phyloP scores from a whole-genome alignment of 352 stramenopile species.

The Phytophthora agathidicida region DNA sequence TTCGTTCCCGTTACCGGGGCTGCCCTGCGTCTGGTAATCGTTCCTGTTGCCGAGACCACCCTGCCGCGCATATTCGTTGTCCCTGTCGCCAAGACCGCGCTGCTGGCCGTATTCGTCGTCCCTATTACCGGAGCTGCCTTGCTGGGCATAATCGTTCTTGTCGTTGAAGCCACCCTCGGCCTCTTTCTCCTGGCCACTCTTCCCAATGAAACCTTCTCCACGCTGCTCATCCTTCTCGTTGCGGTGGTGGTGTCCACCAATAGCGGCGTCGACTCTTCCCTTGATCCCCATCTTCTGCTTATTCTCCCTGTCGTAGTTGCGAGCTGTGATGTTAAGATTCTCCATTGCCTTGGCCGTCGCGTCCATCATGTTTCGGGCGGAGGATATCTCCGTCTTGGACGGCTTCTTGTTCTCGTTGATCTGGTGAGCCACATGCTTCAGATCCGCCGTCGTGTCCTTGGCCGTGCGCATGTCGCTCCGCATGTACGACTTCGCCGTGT shows the following conservation, averaged over 20 bases:
- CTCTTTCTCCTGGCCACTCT: too few species aligned
- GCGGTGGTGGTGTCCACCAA: slow-evolving; percentile 19
- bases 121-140: too few species aligned
- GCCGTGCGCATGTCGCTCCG: slow-evolving; percentile 28
- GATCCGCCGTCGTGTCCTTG: slow-evolving; percentile 28
- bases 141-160: too few species aligned
- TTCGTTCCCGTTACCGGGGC: slow-evolving; percentile 1
- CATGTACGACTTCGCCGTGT: slow-evolving; percentile 34
- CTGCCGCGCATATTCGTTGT: too few species aligned
- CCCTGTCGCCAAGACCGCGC: too few species aligned
- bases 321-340: slow-evolving; percentile 17
- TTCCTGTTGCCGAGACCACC: slow-evolving; percentile 3
- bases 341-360: slow-evolving; percentile 26
- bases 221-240: slow-evolving; percentile 16
- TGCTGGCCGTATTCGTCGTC: too few species aligned
- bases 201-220: background rate
- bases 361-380: slow-evolving; percentile 28
- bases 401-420: slow-evolving; percentile 24
- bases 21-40: slow-evolving; percentile 5
- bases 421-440: slow-evolving; percentile 29
- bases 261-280: slow-evolving; percentile 19
- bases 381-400: slow-evolving; percentile 22
- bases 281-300: slow-evolving; percentile 29
- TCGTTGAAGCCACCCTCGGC: too few species aligned
- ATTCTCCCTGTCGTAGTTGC: slow-evolving; percentile 38